Percentiles rank a stretch among this genome's conserved stretches.
phyloP scores from a whole-genome alignment of 2,329 filamentous ascomycete species.

The Ceratocystis diversiconidia region DNA sequence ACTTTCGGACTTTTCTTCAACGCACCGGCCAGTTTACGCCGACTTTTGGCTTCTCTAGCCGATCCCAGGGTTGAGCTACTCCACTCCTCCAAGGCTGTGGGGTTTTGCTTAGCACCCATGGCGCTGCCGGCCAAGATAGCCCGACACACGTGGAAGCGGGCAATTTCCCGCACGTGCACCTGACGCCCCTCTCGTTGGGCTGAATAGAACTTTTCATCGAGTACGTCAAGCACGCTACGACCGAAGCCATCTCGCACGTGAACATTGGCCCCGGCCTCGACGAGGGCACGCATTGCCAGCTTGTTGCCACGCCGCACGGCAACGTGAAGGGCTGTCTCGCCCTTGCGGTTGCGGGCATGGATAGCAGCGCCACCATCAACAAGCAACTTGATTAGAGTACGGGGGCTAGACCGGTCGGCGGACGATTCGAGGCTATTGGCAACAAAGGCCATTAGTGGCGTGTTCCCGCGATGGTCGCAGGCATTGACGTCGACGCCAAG shows the following conservation, averaged over 20 bases:
- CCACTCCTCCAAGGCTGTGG: conserved; percentile 32
- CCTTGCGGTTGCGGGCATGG: conserved; percentile 37
- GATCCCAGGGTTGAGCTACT: neutral
- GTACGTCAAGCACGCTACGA: conserved; percentile 32
- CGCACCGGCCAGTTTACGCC: neutral
- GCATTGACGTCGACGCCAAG: conserved; percentile 36
- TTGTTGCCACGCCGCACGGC: conserved; percentile 40
- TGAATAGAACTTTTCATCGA: conserved; percentile 29
- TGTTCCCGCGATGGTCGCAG: conserved; percentile 38
- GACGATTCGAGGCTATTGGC: conserved; percentile 37
- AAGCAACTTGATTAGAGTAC: conserved; percentile 32
- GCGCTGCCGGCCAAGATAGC: conserved; percentile 31
- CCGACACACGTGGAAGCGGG: conserved; percentile 31
- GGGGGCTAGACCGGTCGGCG: conserved; percentile 29
- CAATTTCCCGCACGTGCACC: conserved; percentile 27
- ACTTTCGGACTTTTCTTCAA: neutral
- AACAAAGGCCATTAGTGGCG: conserved; percentile 42
- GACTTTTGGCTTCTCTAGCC: neutral
- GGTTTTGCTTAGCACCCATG: conserved; percentile 27
- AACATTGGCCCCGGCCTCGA: conserved; percentile 35
- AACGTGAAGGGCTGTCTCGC: conserved; percentile 42
- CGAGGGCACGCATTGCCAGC: conserved; percentile 34
- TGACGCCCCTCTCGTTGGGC: conserved; percentile 24
- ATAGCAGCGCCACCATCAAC: conserved; percentile 31
- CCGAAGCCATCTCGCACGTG: conserved; percentile 33